Base-by-base conservation (phyloP, 2,329 filamentous ascomycete species). In the Sarocladium oryzae region DNA sequence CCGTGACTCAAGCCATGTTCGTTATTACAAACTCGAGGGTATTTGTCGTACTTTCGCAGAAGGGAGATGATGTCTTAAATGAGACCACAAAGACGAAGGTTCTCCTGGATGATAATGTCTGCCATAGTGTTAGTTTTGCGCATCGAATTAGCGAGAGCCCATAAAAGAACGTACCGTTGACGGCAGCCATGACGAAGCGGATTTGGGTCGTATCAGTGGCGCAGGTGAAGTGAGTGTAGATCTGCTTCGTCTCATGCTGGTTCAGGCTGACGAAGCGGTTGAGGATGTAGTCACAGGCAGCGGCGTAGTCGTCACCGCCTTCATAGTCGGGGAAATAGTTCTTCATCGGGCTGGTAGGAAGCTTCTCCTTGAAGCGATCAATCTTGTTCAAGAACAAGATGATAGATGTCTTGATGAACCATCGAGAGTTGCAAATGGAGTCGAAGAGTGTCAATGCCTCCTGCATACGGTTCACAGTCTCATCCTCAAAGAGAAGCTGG, bases 21-120 rank as follows among this genome's bases (percentile, higher is more conserved):
- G 66, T 69, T 62, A 69, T 67, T 66, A 66, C 52, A 58, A 56
- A 68, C 65, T 63, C 64, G 60, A 67, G 67, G 69, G 69, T 71
- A 71, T 71, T 71, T 63, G 61, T 69, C 58, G 66, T 61, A 62
- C 62, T 66, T 49, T 49, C 46, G 46, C 46, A 49, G 33, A 49
- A 60, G 63, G 63, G 63, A 63, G 63, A 65, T 60, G 57, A 63
- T 61, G 58, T 62, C 61, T 85, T 86, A 96, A 81, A 97, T 96
- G 70, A 97, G 78, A 80, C 92, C 92, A 73, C 91, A 96, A 70
- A 95, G 81, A 70, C 93, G 87, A 58, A 99, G 84, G 75, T 99
- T 99, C 75, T 97, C 93, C 77, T 99, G 93, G 70, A 99, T 99
- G 75, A 99, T 99, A 70, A 99, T 99, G 75, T 99, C 93, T 96